Evolutionary conservation across 352 stramenopile species (phyloP), one percentile per base, ranked within the genome.

Genomic region (Globisporangium spinosum): DNA sequence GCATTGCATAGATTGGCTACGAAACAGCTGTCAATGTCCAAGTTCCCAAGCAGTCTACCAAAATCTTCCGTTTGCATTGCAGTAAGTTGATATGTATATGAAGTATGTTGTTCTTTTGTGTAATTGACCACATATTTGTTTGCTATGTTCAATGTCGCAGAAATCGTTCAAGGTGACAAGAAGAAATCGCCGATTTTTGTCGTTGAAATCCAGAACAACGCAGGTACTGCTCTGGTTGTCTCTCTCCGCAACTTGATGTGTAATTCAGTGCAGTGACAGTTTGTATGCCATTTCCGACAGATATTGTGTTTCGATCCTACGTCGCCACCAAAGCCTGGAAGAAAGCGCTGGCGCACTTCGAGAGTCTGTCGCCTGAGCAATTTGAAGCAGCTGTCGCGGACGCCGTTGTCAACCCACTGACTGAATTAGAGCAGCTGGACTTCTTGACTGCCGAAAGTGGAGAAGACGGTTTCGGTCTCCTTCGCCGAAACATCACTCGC

Each of bases 311-410:
- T 65, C 82, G 84, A 29, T 93, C 83, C 32, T 91, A 92, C 40
- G 81, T 90, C 32, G 74, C 84, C 22, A 89, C 69, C 61, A 93
- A 91, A 74, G 87, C 87, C 12, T 95, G 87, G 87, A 93, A 90
- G 38, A 93, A 93, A 65, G 85, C 87, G 43, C 63, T 95, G 2
- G 66, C 75, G 4, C 82, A 93, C 69, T 91, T 93, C n/a, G 77
- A 88, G 49, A 81, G 74, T 27, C 67, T 93, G n/a, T 67, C 73
- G 20, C 53, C 63, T 10, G 77, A 91, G 25, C 75, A 93, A 54
- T 68, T 93, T 27, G 57, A 75, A 49, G 38, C 49, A 8, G 49
- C 81, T 12, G 68, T 85, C 13, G 68, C 61, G 6, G 70, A 71
- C 9, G 76, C 76, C 0, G 55, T 70, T 8, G 66, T 78, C 51